Percentiles rank a stretch among this genome's conserved stretches.
These are phyloP conservation scores for Eutrema japonicum DNA, from an alignment of 345 rosid species.

Conservation along the genomic window DNA sequence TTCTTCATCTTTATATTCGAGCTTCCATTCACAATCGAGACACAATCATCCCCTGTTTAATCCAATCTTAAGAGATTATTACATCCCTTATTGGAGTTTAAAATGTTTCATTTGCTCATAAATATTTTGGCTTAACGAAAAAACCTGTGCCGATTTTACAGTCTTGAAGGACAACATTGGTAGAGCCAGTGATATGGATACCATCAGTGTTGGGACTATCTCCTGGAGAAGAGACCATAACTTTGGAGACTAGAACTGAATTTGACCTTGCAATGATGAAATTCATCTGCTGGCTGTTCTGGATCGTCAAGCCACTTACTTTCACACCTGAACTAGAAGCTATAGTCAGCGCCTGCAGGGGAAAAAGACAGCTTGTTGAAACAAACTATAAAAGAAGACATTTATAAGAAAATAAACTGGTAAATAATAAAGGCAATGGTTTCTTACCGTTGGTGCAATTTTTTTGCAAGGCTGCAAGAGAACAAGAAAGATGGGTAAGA, in stretches of 20 bases:
- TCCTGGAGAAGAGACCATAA: slow-evolving; percentile 83
- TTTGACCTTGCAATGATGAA: slow-evolving; percentile 75
- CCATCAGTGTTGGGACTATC: slow-evolving; percentile 99
- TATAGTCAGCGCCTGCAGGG: slow-evolving; percentile 87
- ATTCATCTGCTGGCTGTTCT: slow-evolving; percentile 97
- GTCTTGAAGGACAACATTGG: slow-evolving; percentile 82
- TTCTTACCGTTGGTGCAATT: slow-evolving; percentile 84
- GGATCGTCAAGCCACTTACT: slow-evolving; percentile 83
- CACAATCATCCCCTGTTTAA: slow-evolving; percentile 87
- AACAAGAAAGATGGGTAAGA: slow-evolving; percentile 41
- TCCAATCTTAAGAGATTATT: slow-evolving; percentile 20
- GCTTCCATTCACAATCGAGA: slow-evolving; percentile 92
- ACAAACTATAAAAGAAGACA: slow-evolving; percentile 19
- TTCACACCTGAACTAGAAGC: slow-evolving; percentile 83
- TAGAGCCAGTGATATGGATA: slow-evolving; percentile 85
- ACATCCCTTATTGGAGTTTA: background rate
- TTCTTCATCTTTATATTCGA: slow-evolving; percentile 87
- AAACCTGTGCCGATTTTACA: slow-evolving; percentile 96
- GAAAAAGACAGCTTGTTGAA: slow-evolving; percentile 24
- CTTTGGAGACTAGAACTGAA: slow-evolving; percentile 66
- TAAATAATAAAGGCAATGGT: slow-evolving; percentile 32
- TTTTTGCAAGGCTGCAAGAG: slow-evolving; percentile 77
- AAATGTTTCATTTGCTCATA: background rate
- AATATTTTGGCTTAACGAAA: background rate
- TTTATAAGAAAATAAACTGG: slow-evolving; percentile 1